Conservation (phyloP, 805 yeast species). For the Sungouiozyma intestinalis region DNA sequence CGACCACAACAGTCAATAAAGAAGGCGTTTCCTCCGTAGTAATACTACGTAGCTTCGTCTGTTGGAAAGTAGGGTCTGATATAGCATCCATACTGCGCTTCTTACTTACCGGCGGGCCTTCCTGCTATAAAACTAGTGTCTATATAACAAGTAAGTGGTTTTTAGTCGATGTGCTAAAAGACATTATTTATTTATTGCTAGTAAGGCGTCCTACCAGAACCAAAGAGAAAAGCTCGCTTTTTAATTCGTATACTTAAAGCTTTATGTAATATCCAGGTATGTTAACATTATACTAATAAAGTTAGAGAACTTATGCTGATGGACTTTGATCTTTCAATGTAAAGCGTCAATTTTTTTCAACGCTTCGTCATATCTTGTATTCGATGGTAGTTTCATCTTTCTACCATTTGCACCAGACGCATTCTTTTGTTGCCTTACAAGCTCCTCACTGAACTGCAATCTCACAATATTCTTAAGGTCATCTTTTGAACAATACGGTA, state of each 20-base stretch:
- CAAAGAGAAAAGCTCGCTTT: no score
- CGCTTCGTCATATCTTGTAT: conserved; percentile 22
- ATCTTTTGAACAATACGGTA: conserved; percentile 10
- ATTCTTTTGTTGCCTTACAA: conserved; percentile 15
- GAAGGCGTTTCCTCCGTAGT: conserved; percentile 60
- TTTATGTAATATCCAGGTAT: no score
- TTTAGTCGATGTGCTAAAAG: no score
- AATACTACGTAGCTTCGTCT: conserved; percentile 14
- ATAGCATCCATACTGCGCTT: conserved; percentile 30
- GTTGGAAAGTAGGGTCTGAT: conserved; percentile 26
- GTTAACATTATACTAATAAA: no score
- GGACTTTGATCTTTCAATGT: no score
- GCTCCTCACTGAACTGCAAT: conserved; percentile 24
- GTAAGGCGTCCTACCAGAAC: no score
- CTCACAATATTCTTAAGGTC: conserved; percentile 23
- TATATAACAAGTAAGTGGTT: no score
- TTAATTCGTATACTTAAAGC: no score
- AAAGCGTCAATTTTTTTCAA: conserved; percentile 10
- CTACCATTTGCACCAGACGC: conserved; percentile 10
- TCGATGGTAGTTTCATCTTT: conserved; percentile 14
- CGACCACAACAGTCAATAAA: conserved; percentile 65
- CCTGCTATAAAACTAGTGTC: no score
- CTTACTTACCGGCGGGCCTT: no score
- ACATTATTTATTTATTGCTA: no score
- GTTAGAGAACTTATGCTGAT: no score